Evolutionary conservation across 371 early-diverging fungal genomes (phyloP), one percentile per base, ranked within the genome.

Genomic region (Mucor racemosus): DNA sequence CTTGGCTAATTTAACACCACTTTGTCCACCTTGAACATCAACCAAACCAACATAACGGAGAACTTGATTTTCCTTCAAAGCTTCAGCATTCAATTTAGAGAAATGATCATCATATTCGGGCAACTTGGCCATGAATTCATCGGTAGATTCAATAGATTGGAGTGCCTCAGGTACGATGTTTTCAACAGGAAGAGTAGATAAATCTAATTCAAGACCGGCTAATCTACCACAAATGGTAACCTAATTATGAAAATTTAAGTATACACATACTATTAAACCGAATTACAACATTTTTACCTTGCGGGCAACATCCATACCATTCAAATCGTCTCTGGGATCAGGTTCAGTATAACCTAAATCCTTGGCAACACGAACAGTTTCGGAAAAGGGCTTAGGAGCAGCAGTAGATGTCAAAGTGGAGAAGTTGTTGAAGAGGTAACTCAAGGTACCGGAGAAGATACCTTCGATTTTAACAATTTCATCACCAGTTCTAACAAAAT

Each of bases 241-340:
- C 86, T 86, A 73, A 19, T 31, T 19, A 11, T 21, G n/a, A 50
- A 5, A 13, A 26, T 38, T n/a, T 33, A 19, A 44, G 34, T 55
- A 13, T 10, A 5, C 13, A 19, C 48, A 21, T 38, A 38, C 4
- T 62, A 26, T 33, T 13, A 38, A 11, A 9, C 38, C 11, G 5
- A 38, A 38, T 38, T 7, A 38, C 38, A 38, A 5, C 31, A 5
- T 38, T 15, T 53, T 50, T 61, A 62, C 62, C 62, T 62, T 62
- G 11, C 62, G 55, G 0, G 95, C 98, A n/a, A 99, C 97, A 74
- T 99, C 99, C 91, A 97, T 89, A 48, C 99, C 99, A 69, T 97
- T 98, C 72, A 98, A 86, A 72, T 99, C 99, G 75, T 99, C 99
- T 58, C 98, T 87, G 46, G 99, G 98, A 75, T 99, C 98, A 48